A percentile compares a stretch with the other conserved stretches of the same genome.
Conservation (phyloP, 441 rosid species). For the Melastoma candidum region DNA sequence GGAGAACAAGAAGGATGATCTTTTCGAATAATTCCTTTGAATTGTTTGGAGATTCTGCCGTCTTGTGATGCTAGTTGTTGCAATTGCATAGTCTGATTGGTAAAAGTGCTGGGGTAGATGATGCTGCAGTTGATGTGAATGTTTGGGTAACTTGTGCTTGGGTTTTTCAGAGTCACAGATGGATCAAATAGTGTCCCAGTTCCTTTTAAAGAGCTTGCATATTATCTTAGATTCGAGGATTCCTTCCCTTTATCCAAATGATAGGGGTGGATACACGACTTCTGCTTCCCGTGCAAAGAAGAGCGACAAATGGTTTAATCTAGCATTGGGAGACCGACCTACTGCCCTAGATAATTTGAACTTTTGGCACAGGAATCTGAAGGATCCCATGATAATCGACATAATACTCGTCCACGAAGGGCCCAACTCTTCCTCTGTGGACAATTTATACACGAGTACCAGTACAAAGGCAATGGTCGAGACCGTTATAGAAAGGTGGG, state of each 20-base stretch:
- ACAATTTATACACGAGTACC: constrained; percentile 24
- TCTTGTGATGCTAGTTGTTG: neutral
- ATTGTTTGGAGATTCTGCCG: no score
- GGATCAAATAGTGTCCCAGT: constrained; percentile 66
- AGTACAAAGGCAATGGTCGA: constrained; percentile 23
- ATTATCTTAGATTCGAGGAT: constrained; percentile 63
- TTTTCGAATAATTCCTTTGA: no score
- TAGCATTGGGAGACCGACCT: constrained; percentile 79
- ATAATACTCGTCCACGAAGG: constrained; percentile 51
- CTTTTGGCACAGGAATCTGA: constrained; percentile 59
- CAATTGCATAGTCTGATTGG: neutral
- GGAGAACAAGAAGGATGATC: no score
- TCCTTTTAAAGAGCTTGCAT: constrained; percentile 71
- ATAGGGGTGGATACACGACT: constrained; percentile 22
- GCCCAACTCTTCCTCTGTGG: constrained; percentile 26
- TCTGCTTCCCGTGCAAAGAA: constrained; percentile 37
- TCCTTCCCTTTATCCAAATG: constrained; percentile 53
- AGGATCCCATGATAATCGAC: constrained; percentile 78
- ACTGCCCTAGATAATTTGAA: constrained; percentile 54
- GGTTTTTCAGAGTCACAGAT: constrained; percentile 7
- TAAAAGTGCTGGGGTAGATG: neutral
- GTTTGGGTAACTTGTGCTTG: neutral
- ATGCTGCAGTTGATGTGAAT: constrained; percentile 1
- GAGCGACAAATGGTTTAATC: constrained; percentile 89
- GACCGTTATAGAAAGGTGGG: constrained; percentile 85